Evolutionary conservation across 2,329 filamentous ascomycete species (phyloP).

Genomic region (Venturia oleaginea): DNA sequence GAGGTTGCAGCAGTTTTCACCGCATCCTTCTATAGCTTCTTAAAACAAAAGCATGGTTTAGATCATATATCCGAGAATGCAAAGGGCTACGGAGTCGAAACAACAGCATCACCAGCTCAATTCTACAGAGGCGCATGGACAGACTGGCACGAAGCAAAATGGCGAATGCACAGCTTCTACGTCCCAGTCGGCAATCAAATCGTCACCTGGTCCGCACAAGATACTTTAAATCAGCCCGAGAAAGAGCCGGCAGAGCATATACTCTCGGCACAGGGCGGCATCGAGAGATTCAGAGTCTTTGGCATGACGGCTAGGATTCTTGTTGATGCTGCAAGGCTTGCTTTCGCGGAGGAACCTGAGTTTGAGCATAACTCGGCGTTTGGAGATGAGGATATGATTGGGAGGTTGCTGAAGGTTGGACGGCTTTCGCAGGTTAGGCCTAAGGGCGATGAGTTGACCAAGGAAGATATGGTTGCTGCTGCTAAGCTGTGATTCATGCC

Average conservation of each 20-base stretch:
- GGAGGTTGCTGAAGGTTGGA: constrained; percentile 45
- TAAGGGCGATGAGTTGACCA: constrained; percentile 45
- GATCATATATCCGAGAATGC: constrained; percentile 23
- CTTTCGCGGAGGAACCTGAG: constrained; percentile 72
- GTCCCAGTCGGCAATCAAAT: constrained; percentile 67
- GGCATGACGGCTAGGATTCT: constrained; percentile 93
- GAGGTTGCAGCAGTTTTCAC: constrained; percentile 94
- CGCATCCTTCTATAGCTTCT: constrained; percentile 77
- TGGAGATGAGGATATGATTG: constrained; percentile 59
- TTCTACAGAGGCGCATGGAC: constrained; percentile 88
- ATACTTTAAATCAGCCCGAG: constrained; percentile 8
- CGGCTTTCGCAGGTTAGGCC: constrained; percentile 41
- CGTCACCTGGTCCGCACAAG: constrained; percentile 48
- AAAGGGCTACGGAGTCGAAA: constrained; percentile 18
- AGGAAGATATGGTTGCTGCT: constrained; percentile 42
- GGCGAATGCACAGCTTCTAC: constrained; percentile 87
- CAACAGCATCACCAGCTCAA: constrained; percentile 38
- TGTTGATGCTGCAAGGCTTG: constrained; percentile 77
- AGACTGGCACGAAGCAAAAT: constrained; percentile 66
- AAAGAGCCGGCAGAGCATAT: constrained; percentile 1
- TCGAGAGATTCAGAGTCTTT: constrained; percentile 71
- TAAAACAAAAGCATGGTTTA: constrained; percentile 46
- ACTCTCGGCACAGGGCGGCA: constrained; percentile 29
- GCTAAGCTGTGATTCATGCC: constrained; percentile 40
- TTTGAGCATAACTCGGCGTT: constrained; percentile 65